A percentile compares a stretch with the other conserved stretches of the same genome.
Evolutionary conservation across 306 rosid species (phyloP).

Genomic region (Lotus japonicus): DNA sequence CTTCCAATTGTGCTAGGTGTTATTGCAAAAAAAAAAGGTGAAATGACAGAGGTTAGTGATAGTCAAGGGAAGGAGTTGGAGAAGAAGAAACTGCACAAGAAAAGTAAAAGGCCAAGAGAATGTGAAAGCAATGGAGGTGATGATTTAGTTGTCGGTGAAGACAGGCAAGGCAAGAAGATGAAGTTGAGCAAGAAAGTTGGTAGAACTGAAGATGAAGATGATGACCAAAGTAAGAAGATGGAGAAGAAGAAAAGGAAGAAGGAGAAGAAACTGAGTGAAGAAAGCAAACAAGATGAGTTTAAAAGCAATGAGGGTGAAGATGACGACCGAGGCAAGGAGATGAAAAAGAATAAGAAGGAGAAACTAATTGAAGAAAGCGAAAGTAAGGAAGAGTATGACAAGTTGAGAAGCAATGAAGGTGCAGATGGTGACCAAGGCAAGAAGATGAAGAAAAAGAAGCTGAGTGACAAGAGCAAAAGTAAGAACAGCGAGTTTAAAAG

Average conservation of each 20-base stretch:
- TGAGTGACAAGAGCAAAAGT: background rate
- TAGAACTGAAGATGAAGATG: no score
- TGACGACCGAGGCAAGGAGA: background rate
- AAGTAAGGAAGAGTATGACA: background rate
- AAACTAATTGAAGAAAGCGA: background rate
- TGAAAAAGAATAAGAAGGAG: background rate
- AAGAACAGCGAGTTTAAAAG: slow-evolving; percentile 6
- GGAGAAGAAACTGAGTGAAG: background rate
- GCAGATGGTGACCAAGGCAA: background rate
- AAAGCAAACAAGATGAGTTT: background rate
- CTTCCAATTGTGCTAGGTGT: no score
- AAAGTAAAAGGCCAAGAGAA: no score
- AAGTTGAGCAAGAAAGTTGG: no score
- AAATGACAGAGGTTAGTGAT: no score
- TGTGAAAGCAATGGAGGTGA: no score
- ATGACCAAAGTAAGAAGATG: background rate
- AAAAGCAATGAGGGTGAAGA: background rate
- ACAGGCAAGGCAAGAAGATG: no score
- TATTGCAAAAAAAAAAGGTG: no score
- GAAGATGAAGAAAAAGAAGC: background rate
- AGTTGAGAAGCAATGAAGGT: background rate
- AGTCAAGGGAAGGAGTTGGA: no score
- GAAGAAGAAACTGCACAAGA: no score
- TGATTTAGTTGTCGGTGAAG: no score
- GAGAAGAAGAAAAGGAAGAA: no score